Conservation (phyloP, 352 stramenopile species). For the Pythium biforme region DNA sequence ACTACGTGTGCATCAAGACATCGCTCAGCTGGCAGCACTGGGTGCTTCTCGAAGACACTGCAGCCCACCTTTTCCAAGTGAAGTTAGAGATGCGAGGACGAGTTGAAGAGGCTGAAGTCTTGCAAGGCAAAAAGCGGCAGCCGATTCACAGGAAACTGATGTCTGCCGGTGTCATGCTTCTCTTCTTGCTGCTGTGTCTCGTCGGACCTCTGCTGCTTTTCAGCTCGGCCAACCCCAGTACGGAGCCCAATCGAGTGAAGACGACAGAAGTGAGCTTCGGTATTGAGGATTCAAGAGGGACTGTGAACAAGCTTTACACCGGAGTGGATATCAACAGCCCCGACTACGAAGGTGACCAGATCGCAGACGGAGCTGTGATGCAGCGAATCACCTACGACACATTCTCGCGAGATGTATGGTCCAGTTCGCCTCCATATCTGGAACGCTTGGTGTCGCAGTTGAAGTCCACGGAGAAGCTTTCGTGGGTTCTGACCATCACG, state of each 20-base stretch:
- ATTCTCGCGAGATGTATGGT: conserved; percentile 78
- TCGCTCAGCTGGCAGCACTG: conserved; percentile 80
- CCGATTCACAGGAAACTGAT: conserved; percentile 62
- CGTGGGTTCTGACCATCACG: conserved; percentile 71
- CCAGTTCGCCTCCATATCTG: conserved; percentile 66
- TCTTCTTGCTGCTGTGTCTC: conserved; percentile 76
- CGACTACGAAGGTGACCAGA: conserved; percentile 57
- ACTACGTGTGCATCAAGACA: conserved; percentile 87
- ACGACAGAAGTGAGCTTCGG: conserved; percentile 65
- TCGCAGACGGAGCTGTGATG: conserved; percentile 69
- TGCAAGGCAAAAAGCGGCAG: conserved; percentile 82
- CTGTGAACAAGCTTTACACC: conserved; percentile 71
- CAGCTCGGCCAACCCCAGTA: conserved; percentile 86
- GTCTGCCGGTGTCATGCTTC: conserved; percentile 73
- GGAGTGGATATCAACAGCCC: conserved; percentile 77
- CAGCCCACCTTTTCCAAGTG: conserved; percentile 72
- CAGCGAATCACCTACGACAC: conserved; percentile 78
- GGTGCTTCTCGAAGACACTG: conserved; percentile 82
- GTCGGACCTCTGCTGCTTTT: conserved; percentile 78
- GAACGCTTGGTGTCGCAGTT: conserved; percentile 68
- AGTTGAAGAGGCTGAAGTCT: conserved; percentile 56
- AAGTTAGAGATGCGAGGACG: conserved; percentile 80
- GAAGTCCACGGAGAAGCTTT: conserved; percentile 63
- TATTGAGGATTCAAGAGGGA: conserved; percentile 71
- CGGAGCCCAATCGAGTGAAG: conserved; percentile 64